Evolutionary conservation across 441 rosid genomes (phyloP).

Genomic region (Adansonia rubrostipa): DNA sequence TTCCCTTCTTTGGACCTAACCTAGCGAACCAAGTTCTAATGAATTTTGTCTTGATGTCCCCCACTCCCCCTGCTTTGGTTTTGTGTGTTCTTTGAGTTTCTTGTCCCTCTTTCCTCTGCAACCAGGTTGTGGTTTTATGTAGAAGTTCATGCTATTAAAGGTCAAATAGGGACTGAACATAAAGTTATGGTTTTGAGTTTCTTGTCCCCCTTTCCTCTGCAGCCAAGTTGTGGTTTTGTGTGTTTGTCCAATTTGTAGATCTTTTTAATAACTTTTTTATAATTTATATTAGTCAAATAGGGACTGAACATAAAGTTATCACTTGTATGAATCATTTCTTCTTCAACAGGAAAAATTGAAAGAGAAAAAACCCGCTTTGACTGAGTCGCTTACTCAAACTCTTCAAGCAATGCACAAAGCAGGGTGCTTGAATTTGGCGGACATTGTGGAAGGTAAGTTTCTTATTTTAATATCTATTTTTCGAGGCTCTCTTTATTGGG

Average conservation of each 20-base stretch:
- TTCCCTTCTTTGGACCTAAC: not conserved
- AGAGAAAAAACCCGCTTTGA: constrained; percentile 87
- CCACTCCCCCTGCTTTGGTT: too few species aligned
- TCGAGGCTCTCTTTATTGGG: not conserved
- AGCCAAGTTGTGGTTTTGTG: constrained; percentile 8
- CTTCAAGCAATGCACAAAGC: constrained; percentile 93
- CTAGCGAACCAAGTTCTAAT: not conserved
- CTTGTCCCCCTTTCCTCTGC: not conserved
- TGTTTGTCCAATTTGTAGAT: constrained; percentile 19
- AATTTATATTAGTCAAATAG: constrained; percentile 22
- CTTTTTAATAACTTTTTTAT: constrained; percentile 11
- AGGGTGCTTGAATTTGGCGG: constrained; percentile 89
- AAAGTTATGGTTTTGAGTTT: not conserved
- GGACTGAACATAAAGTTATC: constrained; percentile 18
- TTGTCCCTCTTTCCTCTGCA: not conserved
- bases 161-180: constrained; percentile 19
- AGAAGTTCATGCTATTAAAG: not conserved
- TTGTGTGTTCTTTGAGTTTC: not conserved
- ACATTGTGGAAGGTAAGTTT: constrained; percentile 89
- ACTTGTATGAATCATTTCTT: constrained; percentile 39
- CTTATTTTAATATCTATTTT: constrained; percentile 25
- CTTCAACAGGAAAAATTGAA: constrained; percentile 89
- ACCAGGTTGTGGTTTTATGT: constrained; percentile 16
- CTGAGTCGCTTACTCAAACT: constrained; percentile 84
- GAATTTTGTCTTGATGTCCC: not conserved